A percentile compares a stretch with the other conserved stretches of the same genome.
Conservation (phyloP, 192 early-diverging fungal species). For the Coemansia sp. region DNA sequence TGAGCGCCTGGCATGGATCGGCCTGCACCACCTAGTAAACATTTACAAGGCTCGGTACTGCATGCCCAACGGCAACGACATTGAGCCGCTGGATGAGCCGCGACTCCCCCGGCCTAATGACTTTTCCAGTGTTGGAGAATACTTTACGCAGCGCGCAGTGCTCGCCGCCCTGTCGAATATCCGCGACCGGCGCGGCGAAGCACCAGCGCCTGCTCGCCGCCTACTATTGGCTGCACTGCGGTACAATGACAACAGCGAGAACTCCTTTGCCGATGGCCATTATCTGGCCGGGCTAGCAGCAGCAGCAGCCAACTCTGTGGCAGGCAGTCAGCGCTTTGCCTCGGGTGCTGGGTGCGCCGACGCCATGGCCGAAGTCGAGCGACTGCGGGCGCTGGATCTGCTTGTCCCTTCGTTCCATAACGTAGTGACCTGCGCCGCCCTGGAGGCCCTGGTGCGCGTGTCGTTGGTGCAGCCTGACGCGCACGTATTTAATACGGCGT, state of each 20-base stretch:
- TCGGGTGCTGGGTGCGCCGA: constrained; percentile 11
- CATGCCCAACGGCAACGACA: constrained; percentile 37
- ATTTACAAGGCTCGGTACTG: constrained; percentile 78
- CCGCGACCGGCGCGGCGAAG: constrained; percentile 63
- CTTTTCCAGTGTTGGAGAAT: constrained; percentile 84
- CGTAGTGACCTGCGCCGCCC: constrained; percentile 74
- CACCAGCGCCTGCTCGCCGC: constrained; percentile 63
- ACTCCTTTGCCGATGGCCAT: constrained; percentile 79
- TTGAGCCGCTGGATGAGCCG: constrained; percentile 20
- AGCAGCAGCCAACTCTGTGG: constrained; percentile 66
- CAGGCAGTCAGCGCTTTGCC: constrained; percentile 42
- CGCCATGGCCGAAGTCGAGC: constrained; percentile 68
- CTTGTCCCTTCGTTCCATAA: constrained; percentile 88
- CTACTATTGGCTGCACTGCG: constrained; percentile 77
- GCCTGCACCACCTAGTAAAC: constrained; percentile 70
- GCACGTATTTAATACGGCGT: constrained; percentile 69
- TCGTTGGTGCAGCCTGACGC: constrained; percentile 59
- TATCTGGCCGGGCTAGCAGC: constrained; percentile 77
- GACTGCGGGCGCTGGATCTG: constrained; percentile 76
- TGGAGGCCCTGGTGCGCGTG: constrained; percentile 74
- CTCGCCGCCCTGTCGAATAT: constrained; percentile 72
- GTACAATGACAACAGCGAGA: constrained; percentile 94
- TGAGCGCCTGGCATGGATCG: constrained; percentile 63
- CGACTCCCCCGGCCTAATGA: constrained; percentile 84
- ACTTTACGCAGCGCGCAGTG: constrained; percentile 87